These are phyloP conservation scores for Tulasnella sp. DNA, from an alignment of 768 basidiomycete species.

Conservation along the genomic window DNA sequence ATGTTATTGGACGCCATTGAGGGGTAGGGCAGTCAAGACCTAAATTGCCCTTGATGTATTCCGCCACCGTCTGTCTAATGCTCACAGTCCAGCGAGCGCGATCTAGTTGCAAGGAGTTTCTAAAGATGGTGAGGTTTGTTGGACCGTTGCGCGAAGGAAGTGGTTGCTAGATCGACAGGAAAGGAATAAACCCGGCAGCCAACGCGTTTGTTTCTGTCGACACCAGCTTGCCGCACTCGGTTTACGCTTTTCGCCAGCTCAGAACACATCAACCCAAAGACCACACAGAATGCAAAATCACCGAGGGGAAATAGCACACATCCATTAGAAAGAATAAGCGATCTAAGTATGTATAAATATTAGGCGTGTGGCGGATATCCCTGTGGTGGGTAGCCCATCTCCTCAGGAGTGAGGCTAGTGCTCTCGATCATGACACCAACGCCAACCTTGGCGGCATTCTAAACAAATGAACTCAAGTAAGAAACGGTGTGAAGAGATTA, in stretches of 20 bases:
- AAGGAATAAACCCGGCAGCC: conserved; percentile 3
- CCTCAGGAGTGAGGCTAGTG: conserved; percentile 35
- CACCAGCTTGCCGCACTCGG: neutral
- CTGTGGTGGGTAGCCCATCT: conserved; percentile 32
- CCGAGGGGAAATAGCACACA: neutral
- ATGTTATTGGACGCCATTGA: conserved; percentile 59
- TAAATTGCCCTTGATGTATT: neutral
- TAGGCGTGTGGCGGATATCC: conserved; percentile 19
- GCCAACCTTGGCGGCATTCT: conserved; percentile 80
- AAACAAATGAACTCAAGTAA: neutral
- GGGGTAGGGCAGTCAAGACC: conserved; percentile 17
- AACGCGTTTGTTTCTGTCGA: conserved; percentile 17
- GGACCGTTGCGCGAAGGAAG: neutral
- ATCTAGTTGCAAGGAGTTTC: neutral
- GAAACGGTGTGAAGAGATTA: no score
- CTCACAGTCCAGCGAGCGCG: neutral
- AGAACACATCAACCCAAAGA: neutral
- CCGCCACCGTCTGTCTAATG: conserved; percentile 5
- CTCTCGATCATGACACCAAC: conserved; percentile 96
- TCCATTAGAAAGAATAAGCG: conserved; percentile 4
- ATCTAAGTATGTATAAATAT: conserved; percentile 24
- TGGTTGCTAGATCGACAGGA: conserved; percentile 10
- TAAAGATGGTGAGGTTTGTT: neutral
- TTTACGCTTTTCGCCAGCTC: neutral
- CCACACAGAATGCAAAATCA: neutral